Conservation (phyloP, 2,329 filamentous ascomycete genomes). For the Pseudopyricularia cyperi region DNA sequence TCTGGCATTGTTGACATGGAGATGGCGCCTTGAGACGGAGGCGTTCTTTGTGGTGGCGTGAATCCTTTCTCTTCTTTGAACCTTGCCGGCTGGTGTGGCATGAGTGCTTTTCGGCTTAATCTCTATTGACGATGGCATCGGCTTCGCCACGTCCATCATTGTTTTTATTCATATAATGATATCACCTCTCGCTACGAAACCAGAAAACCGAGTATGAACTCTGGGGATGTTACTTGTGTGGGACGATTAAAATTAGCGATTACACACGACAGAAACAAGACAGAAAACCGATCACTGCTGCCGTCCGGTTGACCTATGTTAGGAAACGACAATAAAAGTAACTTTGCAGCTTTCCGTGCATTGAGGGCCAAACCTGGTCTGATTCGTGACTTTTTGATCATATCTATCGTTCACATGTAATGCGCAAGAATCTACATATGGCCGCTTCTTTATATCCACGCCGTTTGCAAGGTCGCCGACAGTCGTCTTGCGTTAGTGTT, state of each 20-base stretch:
- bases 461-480: background rate
- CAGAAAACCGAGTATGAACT: too few species aligned
- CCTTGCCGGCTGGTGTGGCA: background rate
- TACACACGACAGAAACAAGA: too few species aligned
- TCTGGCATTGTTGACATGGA: background rate
- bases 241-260: too few species aligned
- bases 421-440: background rate
- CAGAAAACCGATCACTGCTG: too few species aligned
- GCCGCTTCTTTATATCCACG: background rate
- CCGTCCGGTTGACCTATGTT: too few species aligned
- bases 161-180: too few species aligned
- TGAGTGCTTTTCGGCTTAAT: background rate
- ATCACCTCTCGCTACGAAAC: too few species aligned
- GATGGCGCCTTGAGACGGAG: background rate
- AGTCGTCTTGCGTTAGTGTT: background rate
- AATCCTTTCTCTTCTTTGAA: background rate
- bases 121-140: too few species aligned
- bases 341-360: background rate
- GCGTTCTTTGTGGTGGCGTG: too few species aligned
- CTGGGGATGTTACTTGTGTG: too few species aligned
- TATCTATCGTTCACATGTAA: background rate
- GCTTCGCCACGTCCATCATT: too few species aligned
- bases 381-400: background rate
- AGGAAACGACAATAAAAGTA: background rate
- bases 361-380: background rate